Evolutionary conservation across 2,329 filamentous ascomycete species (phyloP).

Genomic region (Sclerotinia glacialis): DNA sequence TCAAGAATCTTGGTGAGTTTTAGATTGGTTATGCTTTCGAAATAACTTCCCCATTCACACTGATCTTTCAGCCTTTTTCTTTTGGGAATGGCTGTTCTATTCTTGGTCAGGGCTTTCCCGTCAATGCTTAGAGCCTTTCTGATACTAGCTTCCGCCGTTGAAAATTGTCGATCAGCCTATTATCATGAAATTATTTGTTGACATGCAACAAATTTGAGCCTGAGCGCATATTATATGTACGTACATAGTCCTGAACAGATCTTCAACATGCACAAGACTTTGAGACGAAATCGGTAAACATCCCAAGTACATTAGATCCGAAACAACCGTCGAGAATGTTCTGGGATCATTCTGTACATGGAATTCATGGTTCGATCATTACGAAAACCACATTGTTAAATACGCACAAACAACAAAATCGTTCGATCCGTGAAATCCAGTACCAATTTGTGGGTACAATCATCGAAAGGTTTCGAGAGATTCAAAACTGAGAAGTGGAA

Average conservation of each 20-base stretch:
- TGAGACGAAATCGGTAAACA: constrained; percentile 1
- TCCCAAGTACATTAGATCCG: background rate
- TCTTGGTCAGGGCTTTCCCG: background rate
- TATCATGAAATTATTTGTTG: background rate
- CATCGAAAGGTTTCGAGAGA: background rate
- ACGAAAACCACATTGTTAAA: background rate
- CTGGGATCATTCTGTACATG: background rate
- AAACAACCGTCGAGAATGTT: background rate
- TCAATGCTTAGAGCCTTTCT: background rate
- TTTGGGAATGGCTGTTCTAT: background rate
- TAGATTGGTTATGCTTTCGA: background rate
- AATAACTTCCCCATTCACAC: background rate
- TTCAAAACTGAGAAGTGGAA: background rate
- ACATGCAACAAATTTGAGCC: background rate
- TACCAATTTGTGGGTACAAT: background rate
- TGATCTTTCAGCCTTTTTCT: constrained; percentile 10
- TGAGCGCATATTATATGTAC: background rate
- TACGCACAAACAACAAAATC: background rate
- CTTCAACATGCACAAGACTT: background rate
- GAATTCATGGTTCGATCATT: background rate
- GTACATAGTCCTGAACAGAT: background rate
- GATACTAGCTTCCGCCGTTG: background rate
- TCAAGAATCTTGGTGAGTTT: background rate
- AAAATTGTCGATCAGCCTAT: background rate
- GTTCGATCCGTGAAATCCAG: background rate